These are phyloP conservation scores for Lepiota subincarnata DNA, from an alignment of 768 basidiomycete species.

Conservation along the genomic window DNA sequence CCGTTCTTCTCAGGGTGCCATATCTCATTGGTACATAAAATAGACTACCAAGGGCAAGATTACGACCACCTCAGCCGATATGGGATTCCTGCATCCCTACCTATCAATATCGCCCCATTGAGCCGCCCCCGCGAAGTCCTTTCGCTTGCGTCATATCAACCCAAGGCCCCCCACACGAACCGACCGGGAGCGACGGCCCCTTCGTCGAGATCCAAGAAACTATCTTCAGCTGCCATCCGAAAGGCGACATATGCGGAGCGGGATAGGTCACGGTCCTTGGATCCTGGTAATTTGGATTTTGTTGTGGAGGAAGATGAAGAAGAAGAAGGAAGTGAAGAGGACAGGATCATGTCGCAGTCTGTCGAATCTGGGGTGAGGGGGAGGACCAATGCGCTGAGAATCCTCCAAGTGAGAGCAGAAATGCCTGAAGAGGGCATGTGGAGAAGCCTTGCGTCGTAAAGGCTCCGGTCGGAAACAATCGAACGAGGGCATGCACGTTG, in stretches of 20 bases:
- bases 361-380: conserved; percentile 41
- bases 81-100: conserved; percentile 53
- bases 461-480: not conserved
- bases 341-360: conserved; percentile 15
- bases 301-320: conserved; percentile 46
- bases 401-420: conserved; percentile 64
- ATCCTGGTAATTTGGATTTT: conserved; percentile 70
- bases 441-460: conserved; percentile 61
- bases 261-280: conserved; percentile 57
- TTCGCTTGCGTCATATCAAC: conserved; percentile 56
- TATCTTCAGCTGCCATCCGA: conserved; percentile 48
- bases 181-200: conserved; percentile 25
- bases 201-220: conserved; percentile 25
- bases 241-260: conserved; percentile 66
- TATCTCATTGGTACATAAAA: too few species aligned
- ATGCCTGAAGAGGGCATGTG: conserved; percentile 75
- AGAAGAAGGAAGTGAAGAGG: conserved; percentile 35
- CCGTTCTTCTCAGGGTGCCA: not conserved
- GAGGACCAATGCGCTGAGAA: conserved; percentile 58
- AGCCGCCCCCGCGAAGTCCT: conserved; percentile 33
- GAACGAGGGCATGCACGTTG: not conserved
- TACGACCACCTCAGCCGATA: conserved; percentile 11
- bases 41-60: not conserved
- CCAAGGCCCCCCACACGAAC: conserved; percentile 39
- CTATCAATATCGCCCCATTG: conserved; percentile 51